A percentile compares a stretch with the other conserved stretches of the same genome.
These are phyloP conservation scores for Dictyostelium intermedium DNA, from an alignment of 78 protist species.

Conservation along the genomic window DNA sequence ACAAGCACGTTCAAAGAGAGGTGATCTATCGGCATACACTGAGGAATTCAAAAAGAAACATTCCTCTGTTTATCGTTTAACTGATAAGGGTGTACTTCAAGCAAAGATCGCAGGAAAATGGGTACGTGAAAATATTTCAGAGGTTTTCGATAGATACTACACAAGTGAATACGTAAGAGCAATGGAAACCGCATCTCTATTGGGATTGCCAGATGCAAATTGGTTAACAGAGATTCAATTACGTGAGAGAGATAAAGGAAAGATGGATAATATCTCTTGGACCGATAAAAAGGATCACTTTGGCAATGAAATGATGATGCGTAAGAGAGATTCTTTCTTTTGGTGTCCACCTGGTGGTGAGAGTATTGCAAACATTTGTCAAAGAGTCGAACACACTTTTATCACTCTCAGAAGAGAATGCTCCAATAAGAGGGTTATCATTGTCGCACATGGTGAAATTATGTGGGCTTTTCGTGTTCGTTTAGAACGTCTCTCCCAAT, in stretches of 20 bases:
- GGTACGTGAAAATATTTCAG: conserved; percentile 82
- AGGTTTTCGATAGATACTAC: conserved; percentile 83
- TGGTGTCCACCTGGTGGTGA: conserved; percentile 33
- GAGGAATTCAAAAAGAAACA: conserved; percentile 75
- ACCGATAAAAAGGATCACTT: conserved; percentile 77
- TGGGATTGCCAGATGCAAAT: conserved; percentile 63
- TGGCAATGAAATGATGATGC: conserved; percentile 57
- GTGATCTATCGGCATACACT: conserved; percentile 80
- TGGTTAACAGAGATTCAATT: conserved; percentile 84
- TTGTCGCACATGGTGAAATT: conserved; percentile 86
- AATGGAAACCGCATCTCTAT: conserved; percentile 86
- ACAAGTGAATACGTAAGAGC: conserved; percentile 85
- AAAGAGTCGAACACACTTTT: conserved; percentile 80
- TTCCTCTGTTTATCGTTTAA: conserved; percentile 80
- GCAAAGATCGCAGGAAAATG: conserved; percentile 82
- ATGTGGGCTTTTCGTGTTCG: conserved; percentile 85
- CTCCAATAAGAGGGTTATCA: conserved; percentile 76
- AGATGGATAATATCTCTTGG: conserved; percentile 79
- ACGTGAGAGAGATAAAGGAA: conserved; percentile 83
- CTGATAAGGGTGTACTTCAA: conserved; percentile 78
- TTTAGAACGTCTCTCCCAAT: conserved; percentile 77
- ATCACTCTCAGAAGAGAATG: conserved; percentile 80
- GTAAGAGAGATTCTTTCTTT: conserved; percentile 2
- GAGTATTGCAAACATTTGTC: conserved; percentile 76
- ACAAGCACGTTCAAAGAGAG: conserved; percentile 71